Percentiles rank a stretch among this genome's conserved stretches.
phyloP scores from a whole-genome alignment of 768 basidiomycete species.

The Termitomyces eurrhizus region DNA sequence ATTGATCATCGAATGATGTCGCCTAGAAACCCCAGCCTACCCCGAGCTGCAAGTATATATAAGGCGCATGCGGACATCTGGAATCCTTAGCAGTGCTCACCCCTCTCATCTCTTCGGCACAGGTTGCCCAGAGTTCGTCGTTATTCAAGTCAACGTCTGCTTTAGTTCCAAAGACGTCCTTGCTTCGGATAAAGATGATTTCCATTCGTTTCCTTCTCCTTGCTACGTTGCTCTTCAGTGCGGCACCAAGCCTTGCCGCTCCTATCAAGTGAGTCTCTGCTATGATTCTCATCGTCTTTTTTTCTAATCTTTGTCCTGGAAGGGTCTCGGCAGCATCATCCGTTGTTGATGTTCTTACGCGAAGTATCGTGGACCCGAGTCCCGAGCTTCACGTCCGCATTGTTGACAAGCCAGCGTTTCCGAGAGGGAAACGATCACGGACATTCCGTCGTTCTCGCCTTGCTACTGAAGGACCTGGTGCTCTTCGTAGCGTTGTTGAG shows the following conservation, averaged over 20 bases:
- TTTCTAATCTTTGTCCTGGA: not conserved
- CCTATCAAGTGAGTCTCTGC: conserved; percentile 29
- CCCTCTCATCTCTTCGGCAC: conserved; percentile 37
- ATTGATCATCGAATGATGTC: conserved; percentile 22
- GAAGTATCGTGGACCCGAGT: conserved; percentile 21
- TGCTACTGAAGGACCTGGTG: conserved; percentile 20
- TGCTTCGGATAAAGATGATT: conserved; percentile 35
- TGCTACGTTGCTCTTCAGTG: conserved; percentile 35
- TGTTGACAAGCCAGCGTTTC: conserved; percentile 23
- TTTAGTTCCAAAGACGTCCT: conserved; percentile 20
- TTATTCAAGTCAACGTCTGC: conserved; percentile 37
- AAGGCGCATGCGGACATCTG: conserved; percentile 18
- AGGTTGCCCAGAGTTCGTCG: conserved; percentile 43
- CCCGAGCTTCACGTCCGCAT: conserved; percentile 23
- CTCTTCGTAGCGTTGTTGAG: conserved; percentile 22
- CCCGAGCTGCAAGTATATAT: conserved; percentile 28
- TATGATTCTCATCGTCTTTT: not conserved
- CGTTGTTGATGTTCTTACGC: conserved; percentile 21
- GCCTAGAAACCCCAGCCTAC: conserved; percentile 22
- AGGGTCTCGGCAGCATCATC: conserved; percentile 25
- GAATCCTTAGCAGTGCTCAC: conserved; percentile 41
- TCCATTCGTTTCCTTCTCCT: conserved; percentile 33
- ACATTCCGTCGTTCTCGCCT: conserved; percentile 26
- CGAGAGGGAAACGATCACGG: conserved; percentile 20
- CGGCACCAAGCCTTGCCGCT: conserved; percentile 31